Conservation (phyloP, 306 rosid genomes). For the Gastrolobium bilobum region DNA sequence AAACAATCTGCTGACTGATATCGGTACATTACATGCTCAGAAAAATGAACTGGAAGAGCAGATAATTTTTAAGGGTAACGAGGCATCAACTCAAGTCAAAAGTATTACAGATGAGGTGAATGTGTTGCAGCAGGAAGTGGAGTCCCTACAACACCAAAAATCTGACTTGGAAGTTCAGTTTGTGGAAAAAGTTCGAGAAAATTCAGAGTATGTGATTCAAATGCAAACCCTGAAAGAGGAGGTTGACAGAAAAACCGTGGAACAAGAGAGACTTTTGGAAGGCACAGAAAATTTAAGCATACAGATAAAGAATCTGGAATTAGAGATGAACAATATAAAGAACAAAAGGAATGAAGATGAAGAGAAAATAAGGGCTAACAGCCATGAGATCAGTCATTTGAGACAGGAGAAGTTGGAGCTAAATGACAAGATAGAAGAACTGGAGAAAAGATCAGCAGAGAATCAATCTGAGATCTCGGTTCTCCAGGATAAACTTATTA, state of each 20-base stretch:
- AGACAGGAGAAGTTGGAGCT: constrained; percentile 59
- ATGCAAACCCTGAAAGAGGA: constrained; percentile 74
- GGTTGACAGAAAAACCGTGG: constrained; percentile 56
- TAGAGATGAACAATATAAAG: constrained; percentile 50
- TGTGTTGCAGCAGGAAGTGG: constrained; percentile 68
- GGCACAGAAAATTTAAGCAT: constrained; percentile 62
- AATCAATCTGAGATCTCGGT: constrained; percentile 48
- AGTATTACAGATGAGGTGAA: constrained; percentile 64
- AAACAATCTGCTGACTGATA: constrained; percentile 60
- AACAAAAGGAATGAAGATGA: constrained; percentile 36
- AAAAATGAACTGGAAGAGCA: constrained; percentile 72
- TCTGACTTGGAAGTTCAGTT: constrained; percentile 68
- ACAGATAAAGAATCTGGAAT: constrained; percentile 60
- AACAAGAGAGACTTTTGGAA: constrained; percentile 61
- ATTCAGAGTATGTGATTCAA: constrained; percentile 60
- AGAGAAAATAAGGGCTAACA: constrained; percentile 47
- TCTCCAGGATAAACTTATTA: constrained; percentile 48
- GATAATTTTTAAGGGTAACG: constrained; percentile 58
- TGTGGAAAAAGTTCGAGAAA: constrained; percentile 60
- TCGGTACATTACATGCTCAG: constrained; percentile 54
- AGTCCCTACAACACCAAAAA: constrained; percentile 59
- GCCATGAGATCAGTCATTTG: constrained; percentile 53
- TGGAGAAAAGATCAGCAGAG: constrained; percentile 53
- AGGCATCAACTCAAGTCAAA: constrained; percentile 66
- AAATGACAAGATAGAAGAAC: constrained; percentile 39